phyloP scores from a whole-genome alignment of 208 protist genomes.

The Jaenimonas drosophilae region DNA sequence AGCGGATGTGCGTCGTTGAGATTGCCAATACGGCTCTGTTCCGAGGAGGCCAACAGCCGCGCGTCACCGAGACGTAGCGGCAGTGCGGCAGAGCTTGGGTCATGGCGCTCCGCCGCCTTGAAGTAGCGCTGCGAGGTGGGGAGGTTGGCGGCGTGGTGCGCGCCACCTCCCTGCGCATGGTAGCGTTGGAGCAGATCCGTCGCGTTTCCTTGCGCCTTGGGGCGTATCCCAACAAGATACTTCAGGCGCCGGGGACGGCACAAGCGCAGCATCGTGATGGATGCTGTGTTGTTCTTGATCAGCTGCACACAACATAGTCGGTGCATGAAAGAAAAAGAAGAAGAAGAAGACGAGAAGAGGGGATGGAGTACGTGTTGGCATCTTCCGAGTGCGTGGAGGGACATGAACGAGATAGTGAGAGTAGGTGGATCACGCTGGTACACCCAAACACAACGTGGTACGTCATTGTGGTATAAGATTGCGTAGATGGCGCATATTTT shows the following conservation, averaged over 20 bases:
- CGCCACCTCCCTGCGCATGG: conserved; percentile 22
- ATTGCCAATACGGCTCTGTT: conserved; percentile 47
- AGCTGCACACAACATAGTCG: no score
- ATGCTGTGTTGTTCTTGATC: no score
- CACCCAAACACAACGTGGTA: no score
- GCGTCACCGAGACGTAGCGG: conserved; percentile 70
- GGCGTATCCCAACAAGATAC: conserved; percentile 47
- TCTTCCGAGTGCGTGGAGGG: no score
- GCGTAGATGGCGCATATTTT: no score
- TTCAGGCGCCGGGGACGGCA: conserved; percentile 12
- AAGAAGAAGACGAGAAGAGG: no score
- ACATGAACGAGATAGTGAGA: no score
- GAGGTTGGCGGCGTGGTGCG: conserved; percentile 42
- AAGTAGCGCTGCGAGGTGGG: conserved; percentile 79
- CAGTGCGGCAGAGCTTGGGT: conserved; percentile 9
- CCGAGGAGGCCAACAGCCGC: conserved; percentile 64
- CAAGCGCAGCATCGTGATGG: conserved; percentile 9
- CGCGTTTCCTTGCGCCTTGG: conserved; percentile 34
- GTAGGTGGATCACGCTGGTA: no score
- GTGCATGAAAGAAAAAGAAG: conserved; percentile 5
- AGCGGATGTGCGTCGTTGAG: conserved; percentile 79
- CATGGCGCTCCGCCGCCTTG: conserved; percentile 20
- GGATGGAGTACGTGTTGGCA: no score
- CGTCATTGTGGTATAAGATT: no score
- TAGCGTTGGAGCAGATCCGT: conserved; percentile 49